Conservation (phyloP, 176 grass and related monocot genomes). For the Avena sativa region DNA sequence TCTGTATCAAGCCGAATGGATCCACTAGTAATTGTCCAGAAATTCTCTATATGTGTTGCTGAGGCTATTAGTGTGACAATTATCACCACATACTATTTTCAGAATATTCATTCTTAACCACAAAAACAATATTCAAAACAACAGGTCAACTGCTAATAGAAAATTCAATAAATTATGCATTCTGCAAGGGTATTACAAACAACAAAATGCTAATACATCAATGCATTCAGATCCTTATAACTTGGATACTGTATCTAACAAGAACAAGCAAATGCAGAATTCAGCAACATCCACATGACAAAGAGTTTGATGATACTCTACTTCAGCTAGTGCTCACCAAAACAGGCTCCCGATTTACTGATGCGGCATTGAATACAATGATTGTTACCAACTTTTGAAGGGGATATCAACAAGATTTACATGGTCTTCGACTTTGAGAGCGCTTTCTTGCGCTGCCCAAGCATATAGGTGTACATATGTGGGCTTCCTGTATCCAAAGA, state of each 20-base stretch:
- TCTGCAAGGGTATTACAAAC: background rate
- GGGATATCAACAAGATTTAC: background rate
- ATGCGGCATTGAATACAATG: too few relatives aligned
- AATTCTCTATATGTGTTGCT: too few relatives aligned
- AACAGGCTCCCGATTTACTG: background rate
- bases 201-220: background rate
- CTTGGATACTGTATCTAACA: background rate
- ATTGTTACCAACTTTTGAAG: background rate
- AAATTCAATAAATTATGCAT: background rate
- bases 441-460: conserved; percentile 36
- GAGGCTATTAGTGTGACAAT: background rate
- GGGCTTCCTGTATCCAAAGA: conserved; percentile 20
- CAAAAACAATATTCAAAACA: background rate
- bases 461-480: conserved; percentile 32
- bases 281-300: background rate
- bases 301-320: background rate
- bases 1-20: too few relatives aligned
- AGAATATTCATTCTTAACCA: background rate
- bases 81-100: background rate
- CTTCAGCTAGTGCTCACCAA: background rate
- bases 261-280: background rate
- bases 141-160: background rate
- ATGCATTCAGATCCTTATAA: background rate
- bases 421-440: conserved; percentile 1
- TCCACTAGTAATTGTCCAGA: too few relatives aligned